Conservation (phyloP, 306 rosid species). For the Urtica urens region DNA sequence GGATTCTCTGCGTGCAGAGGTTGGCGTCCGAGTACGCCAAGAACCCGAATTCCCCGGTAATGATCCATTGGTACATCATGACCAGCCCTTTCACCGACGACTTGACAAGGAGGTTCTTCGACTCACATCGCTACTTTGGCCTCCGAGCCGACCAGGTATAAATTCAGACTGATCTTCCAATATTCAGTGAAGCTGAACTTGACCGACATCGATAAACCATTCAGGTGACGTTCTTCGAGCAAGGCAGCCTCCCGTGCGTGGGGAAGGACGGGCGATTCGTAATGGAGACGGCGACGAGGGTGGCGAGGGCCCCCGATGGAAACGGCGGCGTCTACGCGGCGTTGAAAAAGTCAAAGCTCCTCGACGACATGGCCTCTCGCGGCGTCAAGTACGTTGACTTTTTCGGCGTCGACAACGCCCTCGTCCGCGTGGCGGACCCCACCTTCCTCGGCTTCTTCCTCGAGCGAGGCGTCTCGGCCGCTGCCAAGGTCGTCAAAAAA, state of each 20-base stretch:
- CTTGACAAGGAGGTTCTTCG: slow-evolving; percentile 74
- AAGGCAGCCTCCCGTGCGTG: slow-evolving; percentile 95
- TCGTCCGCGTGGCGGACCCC: slow-evolving; percentile 97
- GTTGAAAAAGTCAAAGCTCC: slow-evolving; percentile 52
- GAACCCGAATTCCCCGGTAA: slow-evolving; percentile 47
- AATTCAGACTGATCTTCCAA: too few relatives aligned
- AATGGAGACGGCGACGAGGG: slow-evolving; percentile 81
- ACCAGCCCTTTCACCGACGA: slow-evolving; percentile 98
- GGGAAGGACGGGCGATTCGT: slow-evolving; percentile 88
- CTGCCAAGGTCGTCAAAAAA: slow-evolving; percentile 97
- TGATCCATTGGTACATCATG: slow-evolving; percentile 95
- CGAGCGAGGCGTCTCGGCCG: slow-evolving; percentile 89
- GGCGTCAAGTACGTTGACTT: slow-evolving; percentile 91
- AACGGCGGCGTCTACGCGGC: slow-evolving; percentile 98
- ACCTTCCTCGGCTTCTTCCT: slow-evolving; percentile 88
- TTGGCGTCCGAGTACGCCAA: slow-evolving; percentile 40
- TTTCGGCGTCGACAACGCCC: slow-evolving; percentile 95
- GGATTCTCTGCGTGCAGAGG: slow-evolving; percentile 79
- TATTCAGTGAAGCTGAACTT: too few relatives aligned
- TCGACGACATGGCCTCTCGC: slow-evolving; percentile 86
- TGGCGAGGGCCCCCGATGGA: slow-evolving; percentile 95
- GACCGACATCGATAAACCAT: too few relatives aligned
- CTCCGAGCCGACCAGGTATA: slow-evolving; percentile 82
- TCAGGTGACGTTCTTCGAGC: slow-evolving; percentile 93
- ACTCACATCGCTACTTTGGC: slow-evolving; percentile 76